These are phyloP conservation scores for Breviolum minutum DNA, from an alignment of 73 alveolate species.

Conservation along the genomic window DNA sequence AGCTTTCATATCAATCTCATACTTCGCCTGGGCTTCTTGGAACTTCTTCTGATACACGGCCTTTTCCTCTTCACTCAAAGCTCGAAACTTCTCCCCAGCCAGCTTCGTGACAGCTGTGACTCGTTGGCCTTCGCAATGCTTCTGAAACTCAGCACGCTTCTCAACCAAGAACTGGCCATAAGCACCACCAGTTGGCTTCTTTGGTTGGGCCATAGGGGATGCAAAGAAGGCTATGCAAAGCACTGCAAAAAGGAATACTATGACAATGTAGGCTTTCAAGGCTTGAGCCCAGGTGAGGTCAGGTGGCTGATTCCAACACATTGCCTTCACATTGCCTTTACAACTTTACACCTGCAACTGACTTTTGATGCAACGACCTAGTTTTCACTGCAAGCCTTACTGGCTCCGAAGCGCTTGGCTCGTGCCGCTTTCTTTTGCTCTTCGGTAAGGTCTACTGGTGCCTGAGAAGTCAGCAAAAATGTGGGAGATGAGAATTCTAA, in stretches of 20 bases:
- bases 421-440: not conserved
- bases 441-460: not conserved
- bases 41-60: constrained; percentile 12
- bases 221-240: too few relatives aligned
- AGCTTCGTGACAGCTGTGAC: not conserved
- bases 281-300: too few relatives aligned
- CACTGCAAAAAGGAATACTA: too few relatives aligned
- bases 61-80: not conserved
- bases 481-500: not conserved
- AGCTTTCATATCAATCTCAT: not conserved
- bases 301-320: too few relatives aligned
- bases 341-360: too few relatives aligned
- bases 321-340: too few relatives aligned
- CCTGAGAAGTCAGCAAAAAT: not conserved
- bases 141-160: not conserved
- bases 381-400: not conserved
- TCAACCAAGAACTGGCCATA: not conserved
- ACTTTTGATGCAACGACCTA: not conserved
- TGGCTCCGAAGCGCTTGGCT: not conserved
- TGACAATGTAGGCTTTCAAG: too few relatives aligned
- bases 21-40: not conserved
- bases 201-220: too few relatives aligned
- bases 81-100: not conserved
- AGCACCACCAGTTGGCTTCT: too few relatives aligned
- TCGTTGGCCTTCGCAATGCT: not conserved